Conservation (phyloP, 352 stramenopile species). For the Poterioochromonas sp. region DNA sequence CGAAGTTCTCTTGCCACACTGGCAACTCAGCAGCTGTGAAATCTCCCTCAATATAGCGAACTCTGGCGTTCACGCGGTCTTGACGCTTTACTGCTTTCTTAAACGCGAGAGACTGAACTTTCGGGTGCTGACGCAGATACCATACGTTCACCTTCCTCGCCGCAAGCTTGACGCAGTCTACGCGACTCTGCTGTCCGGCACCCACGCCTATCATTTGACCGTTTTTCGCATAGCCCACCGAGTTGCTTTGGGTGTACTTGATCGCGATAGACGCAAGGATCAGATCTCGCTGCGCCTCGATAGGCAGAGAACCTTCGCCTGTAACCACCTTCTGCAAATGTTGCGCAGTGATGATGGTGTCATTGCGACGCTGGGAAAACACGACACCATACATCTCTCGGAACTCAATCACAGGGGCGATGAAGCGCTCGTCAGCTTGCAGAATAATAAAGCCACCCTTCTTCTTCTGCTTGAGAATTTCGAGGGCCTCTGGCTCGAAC, state of each 20-base stretch:
- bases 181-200: constrained; percentile 94
- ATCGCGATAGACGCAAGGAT: constrained; percentile 96
- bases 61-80: constrained; percentile 94
- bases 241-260: constrained; percentile 99
- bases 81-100: constrained; percentile 94
- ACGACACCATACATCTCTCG: constrained; percentile 93
- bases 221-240: constrained; percentile 94
- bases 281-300: constrained; percentile 88
- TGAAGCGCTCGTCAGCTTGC: constrained; percentile 71
- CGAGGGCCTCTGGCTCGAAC: constrained; percentile 91
- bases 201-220: constrained; percentile 99
- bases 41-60: constrained; percentile 99
- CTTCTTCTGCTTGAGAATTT: constrained; percentile 98
- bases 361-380: constrained; percentile 88
- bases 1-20: constrained; percentile 89
- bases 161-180: constrained; percentile 99
- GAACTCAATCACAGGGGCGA: constrained; percentile 86
- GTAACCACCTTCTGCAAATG: constrained; percentile 86
- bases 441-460: constrained; percentile 97
- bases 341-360: constrained; percentile 80
- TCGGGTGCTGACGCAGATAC: constrained; percentile 95
- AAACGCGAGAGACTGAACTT: constrained; percentile 86
- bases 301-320: constrained; percentile 64
- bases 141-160: constrained; percentile 93
- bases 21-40: constrained; percentile 88